Evolutionary conservation across 2,329 filamentous ascomycete species (phyloP), one percentile per base, ranked within the genome.

Genomic region (Talaromyces sp.): DNA sequence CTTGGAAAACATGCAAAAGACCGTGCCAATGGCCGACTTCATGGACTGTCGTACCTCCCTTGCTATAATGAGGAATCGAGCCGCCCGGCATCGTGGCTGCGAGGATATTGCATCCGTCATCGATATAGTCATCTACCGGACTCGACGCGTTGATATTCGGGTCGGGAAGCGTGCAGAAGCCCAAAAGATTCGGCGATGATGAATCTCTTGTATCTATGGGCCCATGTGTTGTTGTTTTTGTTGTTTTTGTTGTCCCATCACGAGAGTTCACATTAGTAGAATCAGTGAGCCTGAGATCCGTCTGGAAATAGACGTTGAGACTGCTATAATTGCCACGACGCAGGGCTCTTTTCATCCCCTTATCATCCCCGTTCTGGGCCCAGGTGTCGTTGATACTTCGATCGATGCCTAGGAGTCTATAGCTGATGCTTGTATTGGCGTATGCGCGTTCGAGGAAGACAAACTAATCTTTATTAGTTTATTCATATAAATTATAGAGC

Each of bases 251-350:
- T 23, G 23, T 23, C 23, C 23, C 23, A 23, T 23, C 56, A 5
- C 64, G 61, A 28, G 63, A 65, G 4, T 69, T 68, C 5, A 69
- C 67, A 10, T 66, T 58, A 36, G 61, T 66, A 5, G 68, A 56
- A 4, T 59, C 57, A 5, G 70, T 64, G 0, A 69, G 64, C 34
- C 76, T 70, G 16, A 86, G 76, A 61, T 85, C 77, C 34, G 81
- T 82, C 70, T 86, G 82, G 75, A 86, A 86, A 74, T 86, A 87
- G 63, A 87, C 75, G 70, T 87, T 87, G 40, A 86, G 76, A 1
- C 80, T 79, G 44, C 68, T 64, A 72, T 87, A 87, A 44, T 70
- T 80, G 57, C 85, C 84, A 62, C 78, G 73, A 27, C 83, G 82
- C 2, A 86, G 79, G 2, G 79, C 71, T 28, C 72, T 69, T 70